Conservation (phyloP, 805 yeast species). For the Metschnikowia koreensis region DNA sequence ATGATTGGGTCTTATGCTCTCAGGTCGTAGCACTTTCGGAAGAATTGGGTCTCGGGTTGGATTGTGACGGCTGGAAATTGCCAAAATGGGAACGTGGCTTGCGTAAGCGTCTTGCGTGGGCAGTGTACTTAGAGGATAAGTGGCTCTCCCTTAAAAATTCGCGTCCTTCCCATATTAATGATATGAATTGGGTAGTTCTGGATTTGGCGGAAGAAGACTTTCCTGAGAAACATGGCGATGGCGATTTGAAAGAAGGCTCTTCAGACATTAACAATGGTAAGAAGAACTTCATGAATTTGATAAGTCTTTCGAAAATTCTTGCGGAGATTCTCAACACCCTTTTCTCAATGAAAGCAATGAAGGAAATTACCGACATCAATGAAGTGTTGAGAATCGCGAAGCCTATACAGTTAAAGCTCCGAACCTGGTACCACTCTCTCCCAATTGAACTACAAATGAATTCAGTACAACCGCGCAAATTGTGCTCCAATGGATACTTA, state of each 20-base stretch:
- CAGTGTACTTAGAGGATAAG: slow-evolving; percentile 86
- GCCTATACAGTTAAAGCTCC: slow-evolving; percentile 67
- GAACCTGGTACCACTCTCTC: slow-evolving; percentile 75
- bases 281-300: slow-evolving; percentile 62
- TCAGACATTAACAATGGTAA: slow-evolving; percentile 72
- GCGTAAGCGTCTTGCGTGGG: slow-evolving; percentile 91
- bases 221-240: slow-evolving; percentile 63
- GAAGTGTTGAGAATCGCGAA: slow-evolving; percentile 74
- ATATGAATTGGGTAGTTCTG: slow-evolving; percentile 76
- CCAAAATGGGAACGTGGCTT: slow-evolving; percentile 95
- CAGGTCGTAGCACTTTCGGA: slow-evolving; percentile 87
- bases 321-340: slow-evolving; percentile 71
- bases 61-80: slow-evolving; percentile 85
- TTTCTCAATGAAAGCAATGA: slow-evolving; percentile 67
- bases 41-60: slow-evolving; percentile 87
- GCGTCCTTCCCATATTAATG: slow-evolving; percentile 77
- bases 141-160: slow-evolving; percentile 84
- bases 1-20: slow-evolving; percentile 83
- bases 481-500: slow-evolving; percentile 73
- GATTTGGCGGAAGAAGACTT: slow-evolving; percentile 72
- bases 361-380: slow-evolving; percentile 55
- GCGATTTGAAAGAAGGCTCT: slow-evolving; percentile 53
- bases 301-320: slow-evolving; percentile 63
- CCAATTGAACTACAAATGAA: slow-evolving; percentile 66
- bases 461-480: slow-evolving; percentile 55